Percentiles rank a stretch among this genome's conserved stretches.
These are phyloP conservation scores for Rhynchosporium secalis DNA, from an alignment of 2,329 filamentous ascomycete genomes.

Conservation along the genomic window DNA sequence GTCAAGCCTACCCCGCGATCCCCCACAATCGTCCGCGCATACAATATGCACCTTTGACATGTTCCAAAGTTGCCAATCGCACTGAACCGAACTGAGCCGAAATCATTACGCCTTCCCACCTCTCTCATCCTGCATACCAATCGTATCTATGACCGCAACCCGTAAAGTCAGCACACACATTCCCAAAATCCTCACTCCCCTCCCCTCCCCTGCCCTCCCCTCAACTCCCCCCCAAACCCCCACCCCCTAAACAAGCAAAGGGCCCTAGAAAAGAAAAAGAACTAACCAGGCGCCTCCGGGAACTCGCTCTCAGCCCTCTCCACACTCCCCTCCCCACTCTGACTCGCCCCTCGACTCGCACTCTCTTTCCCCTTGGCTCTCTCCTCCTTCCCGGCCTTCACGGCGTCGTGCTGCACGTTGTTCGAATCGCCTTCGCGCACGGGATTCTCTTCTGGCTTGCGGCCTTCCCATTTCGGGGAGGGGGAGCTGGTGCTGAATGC, in stretches of 20 bases:
- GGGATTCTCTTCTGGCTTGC: conserved; percentile 20
- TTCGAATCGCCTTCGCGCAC: conserved; percentile 24
- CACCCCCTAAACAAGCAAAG: neutral
- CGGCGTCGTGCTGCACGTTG: conserved; percentile 37
- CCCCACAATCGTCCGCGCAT: neutral
- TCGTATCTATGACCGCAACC: conserved; percentile 34
- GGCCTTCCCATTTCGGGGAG: conserved; percentile 24
- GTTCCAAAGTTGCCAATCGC: no score
- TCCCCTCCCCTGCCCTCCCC: no score
- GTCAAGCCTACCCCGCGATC: conserved; percentile 1
- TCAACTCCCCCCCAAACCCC: neutral
- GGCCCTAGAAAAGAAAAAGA: neutral
- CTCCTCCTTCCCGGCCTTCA: conserved; percentile 44
- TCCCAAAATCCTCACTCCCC: no score
- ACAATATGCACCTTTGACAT: no score
- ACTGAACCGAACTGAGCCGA: neutral
- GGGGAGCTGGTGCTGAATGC: neutral
- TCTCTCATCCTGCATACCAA: conserved; percentile 56
- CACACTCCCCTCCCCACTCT: conserved; percentile 25
- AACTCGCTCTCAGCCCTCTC: conserved; percentile 48
- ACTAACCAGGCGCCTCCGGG: conserved; percentile 48
- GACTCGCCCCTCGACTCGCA: conserved; percentile 29
- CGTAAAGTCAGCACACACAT: no score
- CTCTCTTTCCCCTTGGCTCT: conserved; percentile 38
- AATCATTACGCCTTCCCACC: conserved; percentile 34